These are phyloP conservation scores for Primulina tabacum DNA, from an alignment of 257 asterid genomes.

Conservation along the genomic window DNA sequence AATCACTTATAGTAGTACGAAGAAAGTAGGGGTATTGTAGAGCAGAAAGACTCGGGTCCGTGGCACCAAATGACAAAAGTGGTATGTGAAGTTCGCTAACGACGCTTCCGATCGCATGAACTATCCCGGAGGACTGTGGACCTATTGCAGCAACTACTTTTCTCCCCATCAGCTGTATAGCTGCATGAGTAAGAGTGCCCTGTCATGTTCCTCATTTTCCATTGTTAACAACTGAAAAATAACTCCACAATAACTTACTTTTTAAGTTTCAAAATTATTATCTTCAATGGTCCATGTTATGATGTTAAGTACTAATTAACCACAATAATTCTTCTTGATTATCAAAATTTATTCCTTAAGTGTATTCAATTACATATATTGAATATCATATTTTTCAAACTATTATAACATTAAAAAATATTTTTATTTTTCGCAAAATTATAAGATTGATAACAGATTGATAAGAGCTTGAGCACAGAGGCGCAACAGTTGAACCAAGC, in stretches of 20 bases:
- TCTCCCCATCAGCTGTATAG: constrained; percentile 55
- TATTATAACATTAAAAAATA: too few relatives aligned
- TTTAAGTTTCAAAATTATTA: not conserved
- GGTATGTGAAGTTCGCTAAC: constrained; percentile 66
- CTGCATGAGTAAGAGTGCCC: constrained; percentile 32
- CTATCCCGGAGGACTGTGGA: constrained; percentile 74
- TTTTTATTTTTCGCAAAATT: too few relatives aligned
- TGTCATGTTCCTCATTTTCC: not conserved
- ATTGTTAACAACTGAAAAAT: too few relatives aligned
- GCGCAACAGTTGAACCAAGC: too few relatives aligned
- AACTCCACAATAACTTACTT: not conserved
- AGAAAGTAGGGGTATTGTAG: constrained; percentile 62
- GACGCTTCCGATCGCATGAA: constrained; percentile 55
- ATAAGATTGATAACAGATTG: too few relatives aligned
- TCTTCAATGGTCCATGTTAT: too few relatives aligned
- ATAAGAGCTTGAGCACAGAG: too few relatives aligned
- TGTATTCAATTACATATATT: too few relatives aligned
- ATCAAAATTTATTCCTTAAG: too few relatives aligned
- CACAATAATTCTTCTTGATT: too few relatives aligned
- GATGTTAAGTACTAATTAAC: too few relatives aligned
- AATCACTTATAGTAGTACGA: constrained; percentile 46
- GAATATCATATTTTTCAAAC: too few relatives aligned
- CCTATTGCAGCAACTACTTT: constrained; percentile 61
- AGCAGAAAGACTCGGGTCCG: constrained; percentile 71
- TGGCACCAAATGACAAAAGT: constrained; percentile 61